phyloP scores from a whole-genome alignment of 202 grass and related monocot genomes.

The Schoenoplectus tabernaemontani region DNA sequence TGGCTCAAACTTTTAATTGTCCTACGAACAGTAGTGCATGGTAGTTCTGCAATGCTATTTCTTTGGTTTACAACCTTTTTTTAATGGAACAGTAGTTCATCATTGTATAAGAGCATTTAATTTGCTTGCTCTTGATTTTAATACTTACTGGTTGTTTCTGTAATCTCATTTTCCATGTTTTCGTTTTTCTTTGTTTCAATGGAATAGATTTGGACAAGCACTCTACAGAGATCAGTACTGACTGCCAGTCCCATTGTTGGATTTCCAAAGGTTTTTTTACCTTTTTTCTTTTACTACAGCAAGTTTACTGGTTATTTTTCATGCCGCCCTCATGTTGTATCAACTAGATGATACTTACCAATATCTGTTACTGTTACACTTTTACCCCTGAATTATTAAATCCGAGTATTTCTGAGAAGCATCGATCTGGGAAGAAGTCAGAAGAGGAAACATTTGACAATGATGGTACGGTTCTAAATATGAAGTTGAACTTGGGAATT shows the following conservation, averaged over 20 bases:
- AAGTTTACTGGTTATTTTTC: neutral
- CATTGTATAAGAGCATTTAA: neutral
- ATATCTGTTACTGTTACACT: neutral
- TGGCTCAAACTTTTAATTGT: no score
- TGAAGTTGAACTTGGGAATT: neutral
- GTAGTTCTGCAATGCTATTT: no score
- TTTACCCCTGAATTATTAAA: neutral
- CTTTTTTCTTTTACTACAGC: neutral
- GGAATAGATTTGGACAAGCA: conserved; percentile 95
- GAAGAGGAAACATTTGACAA: neutral
- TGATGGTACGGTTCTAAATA: neutral
- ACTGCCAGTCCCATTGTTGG: conserved; percentile 81
- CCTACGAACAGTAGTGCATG: no score
- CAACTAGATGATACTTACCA: conserved; percentile 13
- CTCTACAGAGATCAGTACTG: conserved; percentile 92
- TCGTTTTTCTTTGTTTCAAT: conserved; percentile 1
- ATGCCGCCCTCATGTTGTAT: neutral
- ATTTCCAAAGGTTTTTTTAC: conserved; percentile 85
- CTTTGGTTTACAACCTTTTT: no score
- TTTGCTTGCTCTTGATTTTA: neutral
- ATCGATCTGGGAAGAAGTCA: no score
- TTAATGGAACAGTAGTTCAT: neutral
- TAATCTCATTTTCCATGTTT: neutral
- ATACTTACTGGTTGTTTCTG: neutral
- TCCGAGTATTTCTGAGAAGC: neutral